A percentile compares a stretch with the other conserved stretches of the same genome.
These are phyloP conservation scores for Allium cepa DNA, from an alignment of 106 monocot genomes.

Conservation along the genomic window DNA sequence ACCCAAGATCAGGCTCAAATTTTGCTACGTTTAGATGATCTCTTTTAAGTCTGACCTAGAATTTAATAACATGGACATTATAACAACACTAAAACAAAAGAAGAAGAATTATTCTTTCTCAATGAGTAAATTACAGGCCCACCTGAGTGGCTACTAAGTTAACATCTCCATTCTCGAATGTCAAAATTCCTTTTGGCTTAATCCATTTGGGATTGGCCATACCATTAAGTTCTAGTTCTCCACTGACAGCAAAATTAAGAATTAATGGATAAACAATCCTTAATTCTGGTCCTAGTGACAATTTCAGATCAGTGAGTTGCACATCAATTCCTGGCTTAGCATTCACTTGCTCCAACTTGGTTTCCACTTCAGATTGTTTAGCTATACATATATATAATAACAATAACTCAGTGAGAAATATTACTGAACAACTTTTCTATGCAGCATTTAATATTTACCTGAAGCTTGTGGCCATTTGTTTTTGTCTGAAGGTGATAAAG, in stretches of 20 bases:
- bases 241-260: slow-evolving; percentile 95
- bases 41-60: slow-evolving; percentile 88
- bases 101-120: background rate
- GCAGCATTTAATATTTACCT: slow-evolving; percentile 20
- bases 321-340: slow-evolving; percentile 53
- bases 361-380: slow-evolving; percentile 42
- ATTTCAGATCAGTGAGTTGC: slow-evolving; percentile 68
- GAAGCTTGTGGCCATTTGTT: slow-evolving; percentile 35
- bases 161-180: slow-evolving; percentile 96
- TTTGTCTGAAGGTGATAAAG: slow-evolving; percentile 41
- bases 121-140: background rate
- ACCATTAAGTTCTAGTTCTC: slow-evolving; percentile 95
- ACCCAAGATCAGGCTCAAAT: slow-evolving; percentile 95
- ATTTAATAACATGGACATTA: background rate
- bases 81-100: background rate
- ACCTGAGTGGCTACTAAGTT: slow-evolving; percentile 99
- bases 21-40: slow-evolving; percentile 94
- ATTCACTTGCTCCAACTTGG: slow-evolving; percentile 43
- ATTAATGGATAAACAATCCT: slow-evolving; percentile 95
- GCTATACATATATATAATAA: slow-evolving; percentile 19
- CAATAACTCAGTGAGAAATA: background rate
- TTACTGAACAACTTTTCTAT: background rate
- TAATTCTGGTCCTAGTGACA: slow-evolving; percentile 86
- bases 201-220: slow-evolving; percentile 74
- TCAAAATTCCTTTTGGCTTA: slow-evolving; percentile 79